phyloP scores from a whole-genome alignment of 2,329 filamentous ascomycete genomes.

The Ascochyta viciae-villosae region DNA sequence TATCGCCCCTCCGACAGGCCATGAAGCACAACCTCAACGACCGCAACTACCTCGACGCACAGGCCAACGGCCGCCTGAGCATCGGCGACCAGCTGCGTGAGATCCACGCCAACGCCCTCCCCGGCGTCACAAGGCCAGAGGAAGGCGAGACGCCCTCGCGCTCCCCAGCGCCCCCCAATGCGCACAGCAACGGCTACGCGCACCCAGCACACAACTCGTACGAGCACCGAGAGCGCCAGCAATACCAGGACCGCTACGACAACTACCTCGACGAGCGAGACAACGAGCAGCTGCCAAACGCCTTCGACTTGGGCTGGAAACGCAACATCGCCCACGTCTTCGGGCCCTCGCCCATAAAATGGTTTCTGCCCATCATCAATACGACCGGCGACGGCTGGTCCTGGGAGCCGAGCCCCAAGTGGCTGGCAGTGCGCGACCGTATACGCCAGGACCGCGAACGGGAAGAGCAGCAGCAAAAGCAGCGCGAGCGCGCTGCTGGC shows the following conservation, averaged over 20 bases:
- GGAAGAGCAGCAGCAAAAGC: conserved; percentile 60
- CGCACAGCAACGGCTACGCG: conserved; percentile 48
- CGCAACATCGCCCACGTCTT: conserved; percentile 84
- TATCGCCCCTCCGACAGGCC: conserved; percentile 76
- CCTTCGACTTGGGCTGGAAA: conserved; percentile 87
- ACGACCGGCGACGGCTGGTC: conserved; percentile 92
- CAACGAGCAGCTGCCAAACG: conserved; percentile 85
- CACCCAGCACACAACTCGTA: conserved; percentile 52
- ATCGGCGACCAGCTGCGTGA: conserved; percentile 76
- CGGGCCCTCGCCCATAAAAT: conserved; percentile 73
- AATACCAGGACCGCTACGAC: conserved; percentile 73
- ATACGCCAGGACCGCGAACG: conserved; percentile 55
- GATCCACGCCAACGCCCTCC: conserved; percentile 80
- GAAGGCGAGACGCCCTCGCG: conserved; percentile 72
- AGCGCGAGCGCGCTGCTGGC: conserved; percentile 70
- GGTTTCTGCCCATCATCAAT: conserved; percentile 82
- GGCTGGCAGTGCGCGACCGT: conserved; percentile 73
- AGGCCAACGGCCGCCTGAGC: conserved; percentile 47
- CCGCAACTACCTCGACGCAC: conserved; percentile 54
- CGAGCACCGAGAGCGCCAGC: conserved; percentile 66
- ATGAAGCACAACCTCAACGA: conserved; percentile 68
- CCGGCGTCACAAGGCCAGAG: conserved; percentile 79
- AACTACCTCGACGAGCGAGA: conserved; percentile 90
- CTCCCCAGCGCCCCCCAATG: conserved; percentile 38
- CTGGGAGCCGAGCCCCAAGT: conserved; percentile 86